These are phyloP conservation scores for Rutstroemia sp. DNA, from an alignment of 2,329 filamentous ascomycete genomes.

Conservation along the genomic window DNA sequence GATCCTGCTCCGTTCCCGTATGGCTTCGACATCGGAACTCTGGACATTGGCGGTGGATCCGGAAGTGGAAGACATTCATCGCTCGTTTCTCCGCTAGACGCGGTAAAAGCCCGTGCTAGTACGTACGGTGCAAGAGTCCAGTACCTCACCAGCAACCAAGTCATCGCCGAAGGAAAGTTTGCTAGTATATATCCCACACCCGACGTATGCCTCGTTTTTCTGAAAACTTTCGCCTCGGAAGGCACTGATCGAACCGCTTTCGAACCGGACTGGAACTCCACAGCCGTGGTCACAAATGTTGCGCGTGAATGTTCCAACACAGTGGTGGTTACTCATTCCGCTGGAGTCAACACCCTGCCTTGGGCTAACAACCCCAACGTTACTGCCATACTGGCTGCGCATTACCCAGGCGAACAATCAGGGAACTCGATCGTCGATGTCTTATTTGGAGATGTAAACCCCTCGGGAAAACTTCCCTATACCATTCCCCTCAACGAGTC, in stretches of 20 bases:
- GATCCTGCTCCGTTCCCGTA: not conserved
- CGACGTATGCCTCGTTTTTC: conserved; percentile 29
- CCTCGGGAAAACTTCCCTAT: conserved; percentile 58
- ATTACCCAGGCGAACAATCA: conserved; percentile 71
- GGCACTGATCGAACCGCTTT: conserved; percentile 56
- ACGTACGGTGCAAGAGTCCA: conserved; percentile 10
- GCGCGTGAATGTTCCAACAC: conserved; percentile 46
- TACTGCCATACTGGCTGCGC: conserved; percentile 73
- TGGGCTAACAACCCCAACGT: conserved; percentile 70
- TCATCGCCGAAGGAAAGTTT: conserved; percentile 4
- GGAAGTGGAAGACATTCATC: conserved; percentile 50
- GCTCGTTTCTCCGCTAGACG: conserved; percentile 50
- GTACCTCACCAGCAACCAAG: conserved; percentile 13
- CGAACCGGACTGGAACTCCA: conserved; percentile 32
- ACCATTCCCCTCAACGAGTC: conserved; percentile 49
- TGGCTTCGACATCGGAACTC: conserved; percentile 13
- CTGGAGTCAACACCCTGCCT: conserved; percentile 51
- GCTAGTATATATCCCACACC: not conserved
- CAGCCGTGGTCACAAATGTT: conserved; percentile 36
- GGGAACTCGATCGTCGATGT: conserved; percentile 71
- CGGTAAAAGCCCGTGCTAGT: conserved; percentile 34
- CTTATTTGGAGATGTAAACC: conserved; percentile 71
- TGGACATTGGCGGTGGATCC: conserved; percentile 19
- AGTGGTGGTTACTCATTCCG: conserved; percentile 59
- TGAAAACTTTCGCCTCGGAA: conserved; percentile 63